Percentiles rank a stretch among this genome's conserved stretches.
phyloP scores from a whole-genome alignment of 2,329 filamentous ascomycete species.

The Pestalotiopsis sp. region DNA sequence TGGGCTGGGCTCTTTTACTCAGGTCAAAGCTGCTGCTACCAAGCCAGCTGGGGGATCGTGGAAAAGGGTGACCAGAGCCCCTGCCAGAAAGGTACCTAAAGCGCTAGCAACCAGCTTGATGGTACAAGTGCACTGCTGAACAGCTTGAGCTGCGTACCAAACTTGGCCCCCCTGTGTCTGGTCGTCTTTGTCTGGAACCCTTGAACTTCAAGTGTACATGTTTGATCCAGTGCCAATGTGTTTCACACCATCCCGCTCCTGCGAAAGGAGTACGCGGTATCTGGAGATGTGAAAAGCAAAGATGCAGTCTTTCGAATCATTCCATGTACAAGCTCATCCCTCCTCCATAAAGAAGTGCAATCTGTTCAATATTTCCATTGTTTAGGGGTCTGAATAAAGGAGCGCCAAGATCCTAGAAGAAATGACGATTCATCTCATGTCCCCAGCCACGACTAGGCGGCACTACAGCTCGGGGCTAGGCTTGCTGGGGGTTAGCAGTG shows the following conservation, averaged over 20 bases:
- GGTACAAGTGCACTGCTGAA: neutral
- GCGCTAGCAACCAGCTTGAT: neutral
- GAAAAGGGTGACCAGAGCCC: neutral
- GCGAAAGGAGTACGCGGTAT: neutral
- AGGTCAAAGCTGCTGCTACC: neutral
- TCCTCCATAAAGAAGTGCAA: neutral
- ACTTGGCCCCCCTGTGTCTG: neutral
- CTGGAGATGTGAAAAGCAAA: neutral
- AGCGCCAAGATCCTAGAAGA: constrained; percentile 2
- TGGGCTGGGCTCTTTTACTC: neutral
- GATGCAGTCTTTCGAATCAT: no score
- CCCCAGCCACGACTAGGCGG: neutral
- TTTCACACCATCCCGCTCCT: constrained; percentile 3
- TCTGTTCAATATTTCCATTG: neutral
- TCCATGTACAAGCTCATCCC: neutral
- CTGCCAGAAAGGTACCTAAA: neutral
- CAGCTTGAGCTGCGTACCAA: neutral
- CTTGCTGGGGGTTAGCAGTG: neutral
- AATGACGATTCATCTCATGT: constrained; percentile 12
- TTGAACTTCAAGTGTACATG: neutral
- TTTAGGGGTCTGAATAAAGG: neutral
- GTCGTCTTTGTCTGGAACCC: neutral
- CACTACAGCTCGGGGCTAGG: neutral
- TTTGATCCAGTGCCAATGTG: constrained; percentile 7
- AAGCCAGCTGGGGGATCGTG: neutral